These are phyloP conservation scores for Blastomyces gilchristii DNA, from an alignment of 2,329 filamentous ascomycete species.

Conservation along the genomic window DNA sequence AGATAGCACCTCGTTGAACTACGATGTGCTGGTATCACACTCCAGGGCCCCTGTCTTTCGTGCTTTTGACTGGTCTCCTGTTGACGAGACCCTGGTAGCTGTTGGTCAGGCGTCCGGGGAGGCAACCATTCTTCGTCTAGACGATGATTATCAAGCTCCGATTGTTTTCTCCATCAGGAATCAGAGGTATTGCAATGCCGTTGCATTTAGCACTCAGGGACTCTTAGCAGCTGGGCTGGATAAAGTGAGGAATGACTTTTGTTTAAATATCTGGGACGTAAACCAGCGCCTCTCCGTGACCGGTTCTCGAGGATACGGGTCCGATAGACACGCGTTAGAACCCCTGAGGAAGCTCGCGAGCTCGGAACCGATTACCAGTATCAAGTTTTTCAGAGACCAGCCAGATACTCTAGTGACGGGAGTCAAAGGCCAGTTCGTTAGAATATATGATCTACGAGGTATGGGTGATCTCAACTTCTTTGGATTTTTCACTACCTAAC, in stretches of 20 bases:
- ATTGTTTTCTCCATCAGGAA: conserved; percentile 50
- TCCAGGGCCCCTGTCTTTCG: conserved; percentile 51
- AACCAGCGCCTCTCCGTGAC: conserved; percentile 37
- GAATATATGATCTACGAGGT: conserved; percentile 55
- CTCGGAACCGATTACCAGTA: conserved; percentile 52
- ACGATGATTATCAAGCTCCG: conserved; percentile 38
- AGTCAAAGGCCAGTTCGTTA: conserved; percentile 50
- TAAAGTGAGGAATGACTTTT: conserved; percentile 54
- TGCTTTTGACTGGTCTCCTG: conserved; percentile 56
- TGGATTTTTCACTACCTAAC: not conserved
- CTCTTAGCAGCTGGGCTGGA: conserved; percentile 53
- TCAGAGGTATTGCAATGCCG: conserved; percentile 55
- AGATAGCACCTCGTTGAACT: conserved; percentile 34
- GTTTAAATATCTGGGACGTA: conserved; percentile 55
- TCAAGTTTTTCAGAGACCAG: conserved; percentile 52
- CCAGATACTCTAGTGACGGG: conserved; percentile 52
- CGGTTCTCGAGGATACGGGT: conserved; percentile 24
- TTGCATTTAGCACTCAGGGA: conserved; percentile 48
- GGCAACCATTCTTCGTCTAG: conserved; percentile 48
- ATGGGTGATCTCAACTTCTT: conserved; percentile 19
- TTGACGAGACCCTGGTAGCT: conserved; percentile 47
- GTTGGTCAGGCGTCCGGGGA: conserved; percentile 54
- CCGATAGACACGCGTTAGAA: conserved; percentile 28
- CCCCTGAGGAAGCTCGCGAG: conserved; percentile 51
- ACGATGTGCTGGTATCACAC: conserved; percentile 44